Conservation (phyloP, 148 eudicot species). For the Nepenthes gracilis region DNA sequence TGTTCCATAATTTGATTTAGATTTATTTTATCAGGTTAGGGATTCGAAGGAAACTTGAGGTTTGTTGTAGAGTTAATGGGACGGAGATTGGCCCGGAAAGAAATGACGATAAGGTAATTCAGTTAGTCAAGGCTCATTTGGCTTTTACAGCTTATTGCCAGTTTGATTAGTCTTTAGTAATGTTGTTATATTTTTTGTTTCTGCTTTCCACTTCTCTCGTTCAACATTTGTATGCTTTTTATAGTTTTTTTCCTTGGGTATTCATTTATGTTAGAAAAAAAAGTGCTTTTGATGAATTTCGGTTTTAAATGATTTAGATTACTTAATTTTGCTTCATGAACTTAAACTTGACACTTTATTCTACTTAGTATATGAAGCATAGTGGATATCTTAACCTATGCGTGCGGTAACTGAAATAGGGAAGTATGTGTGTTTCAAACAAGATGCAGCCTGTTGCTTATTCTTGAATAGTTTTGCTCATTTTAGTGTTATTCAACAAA, state of each 20-base stretch:
- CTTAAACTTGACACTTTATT: background rate
- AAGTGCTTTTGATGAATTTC: too few species aligned
- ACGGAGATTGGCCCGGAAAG: conserved; percentile 41
- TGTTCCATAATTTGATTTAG: conserved; percentile 1
- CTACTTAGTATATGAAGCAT: background rate
- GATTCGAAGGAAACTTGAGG: conserved; percentile 23
- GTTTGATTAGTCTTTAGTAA: background rate
- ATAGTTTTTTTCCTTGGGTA: too few species aligned
- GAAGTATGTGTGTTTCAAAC: background rate
- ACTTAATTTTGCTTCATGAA: too few species aligned
- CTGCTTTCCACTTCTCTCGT: too few species aligned
- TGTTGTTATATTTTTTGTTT: background rate
- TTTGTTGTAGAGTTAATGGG: conserved; percentile 49
- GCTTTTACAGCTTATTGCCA: background rate
- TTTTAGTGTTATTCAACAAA: background rate
- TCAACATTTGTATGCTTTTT: too few species aligned
- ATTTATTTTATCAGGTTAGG: conserved; percentile 19
- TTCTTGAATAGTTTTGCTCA: conserved; percentile 3
- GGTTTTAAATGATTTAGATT: too few species aligned
- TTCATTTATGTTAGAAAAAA: too few species aligned
- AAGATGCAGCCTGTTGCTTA: background rate
- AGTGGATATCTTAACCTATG: too few species aligned
- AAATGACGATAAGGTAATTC: conserved; percentile 43
- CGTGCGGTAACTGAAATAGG: too few species aligned
- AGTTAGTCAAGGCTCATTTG: background rate